Evolutionary conservation across 345 rosid genomes (phyloP).

Genomic region (Eucalyptus leucophloia): DNA sequence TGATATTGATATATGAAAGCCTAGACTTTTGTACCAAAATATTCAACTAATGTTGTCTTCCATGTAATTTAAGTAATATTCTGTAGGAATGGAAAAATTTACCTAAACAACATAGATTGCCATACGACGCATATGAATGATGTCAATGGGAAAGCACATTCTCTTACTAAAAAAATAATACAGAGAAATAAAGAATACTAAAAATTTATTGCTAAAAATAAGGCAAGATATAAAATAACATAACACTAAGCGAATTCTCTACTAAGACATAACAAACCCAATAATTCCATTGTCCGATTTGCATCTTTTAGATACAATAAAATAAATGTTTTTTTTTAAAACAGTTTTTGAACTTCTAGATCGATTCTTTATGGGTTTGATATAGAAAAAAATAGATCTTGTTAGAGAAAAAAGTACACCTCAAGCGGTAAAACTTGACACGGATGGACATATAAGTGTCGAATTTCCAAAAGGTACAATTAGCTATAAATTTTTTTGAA

Average conservation of each 20-base stretch:
- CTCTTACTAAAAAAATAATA: not conserved
- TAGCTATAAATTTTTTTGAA: no score
- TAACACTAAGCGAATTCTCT: not conserved
- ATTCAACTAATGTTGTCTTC: not conserved
- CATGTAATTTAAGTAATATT: not conserved
- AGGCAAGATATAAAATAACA: not conserved
- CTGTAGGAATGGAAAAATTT: not conserved
- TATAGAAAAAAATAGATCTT: fast-evolving
- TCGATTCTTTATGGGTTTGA: no score
- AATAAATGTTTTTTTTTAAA: no score
- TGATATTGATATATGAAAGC: not conserved
- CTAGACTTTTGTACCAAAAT: not conserved
- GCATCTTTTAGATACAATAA: not conserved
- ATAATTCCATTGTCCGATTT: not conserved
- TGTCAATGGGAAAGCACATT: not conserved
- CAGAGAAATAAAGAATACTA: not conserved
- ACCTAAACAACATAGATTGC: not conserved
- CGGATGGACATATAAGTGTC: no score
- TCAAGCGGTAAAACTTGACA: no score
- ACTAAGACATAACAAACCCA: not conserved
- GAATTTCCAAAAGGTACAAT: no score
- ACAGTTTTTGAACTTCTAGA: no score
- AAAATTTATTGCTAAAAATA: not conserved
- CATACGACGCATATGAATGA: not conserved
- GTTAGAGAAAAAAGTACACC: no score